These are phyloP conservation scores for Phytophthora pisi DNA, from an alignment of 352 stramenopile species.

Conservation along the genomic window DNA sequence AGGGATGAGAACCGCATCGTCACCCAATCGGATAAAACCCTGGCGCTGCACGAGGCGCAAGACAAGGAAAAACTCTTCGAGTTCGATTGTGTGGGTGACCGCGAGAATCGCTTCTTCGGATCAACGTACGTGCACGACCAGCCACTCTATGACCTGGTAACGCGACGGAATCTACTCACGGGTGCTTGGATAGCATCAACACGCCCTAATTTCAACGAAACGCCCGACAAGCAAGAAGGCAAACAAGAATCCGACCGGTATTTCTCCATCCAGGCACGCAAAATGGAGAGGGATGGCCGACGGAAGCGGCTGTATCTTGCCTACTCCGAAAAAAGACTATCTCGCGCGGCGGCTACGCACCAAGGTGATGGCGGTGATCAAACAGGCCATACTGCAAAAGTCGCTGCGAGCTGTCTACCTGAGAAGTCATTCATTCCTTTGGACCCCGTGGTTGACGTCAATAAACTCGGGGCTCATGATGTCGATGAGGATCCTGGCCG, in stretches of 20 bases:
- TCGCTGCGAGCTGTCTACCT: not conserved
- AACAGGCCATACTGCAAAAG: not conserved
- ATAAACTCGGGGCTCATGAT: conserved; percentile 1
- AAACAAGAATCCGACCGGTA: conserved; percentile 43
- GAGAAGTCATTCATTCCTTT: conserved; percentile 72
- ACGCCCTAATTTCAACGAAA: conserved; percentile 14
- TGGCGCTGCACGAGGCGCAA: conserved; percentile 4
- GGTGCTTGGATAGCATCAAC: conserved; percentile 42
- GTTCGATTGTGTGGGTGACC: conserved; percentile 67
- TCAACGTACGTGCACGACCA: conserved; percentile 68
- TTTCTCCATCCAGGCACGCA: conserved; percentile 54
- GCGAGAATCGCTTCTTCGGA: conserved; percentile 73
- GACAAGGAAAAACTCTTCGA: conserved; percentile 58
- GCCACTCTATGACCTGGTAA: conserved; percentile 66
- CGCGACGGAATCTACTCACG: conserved; percentile 49
- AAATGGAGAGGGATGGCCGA: conserved; percentile 42
- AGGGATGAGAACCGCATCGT: conserved; percentile 20
- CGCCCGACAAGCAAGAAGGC: not conserved
- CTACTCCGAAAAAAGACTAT: conserved; percentile 67
- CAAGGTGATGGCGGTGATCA: conserved; percentile 2
- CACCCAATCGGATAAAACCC: conserved; percentile 11
- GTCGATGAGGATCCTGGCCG: not conserved
- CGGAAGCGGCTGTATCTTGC: conserved; percentile 66
- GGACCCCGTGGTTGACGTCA: conserved; percentile 48
- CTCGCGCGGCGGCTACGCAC: conserved; percentile 11